Percentiles rank a stretch among this genome's conserved stretches.
phyloP scores from a whole-genome alignment of 345 rosid species.

The Lagerstroemia speciosa region DNA sequence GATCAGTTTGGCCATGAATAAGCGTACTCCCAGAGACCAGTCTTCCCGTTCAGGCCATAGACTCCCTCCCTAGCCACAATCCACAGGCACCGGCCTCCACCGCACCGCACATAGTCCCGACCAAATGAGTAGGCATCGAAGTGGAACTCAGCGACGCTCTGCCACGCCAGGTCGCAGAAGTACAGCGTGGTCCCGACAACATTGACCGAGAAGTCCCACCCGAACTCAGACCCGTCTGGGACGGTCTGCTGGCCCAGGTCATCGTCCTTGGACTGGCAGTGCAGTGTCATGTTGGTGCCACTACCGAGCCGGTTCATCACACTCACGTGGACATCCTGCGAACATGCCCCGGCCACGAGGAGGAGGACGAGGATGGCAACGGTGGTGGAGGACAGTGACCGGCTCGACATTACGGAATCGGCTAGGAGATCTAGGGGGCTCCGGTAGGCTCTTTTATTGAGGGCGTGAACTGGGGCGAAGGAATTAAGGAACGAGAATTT shows the following conservation, averaged over 20 bases:
- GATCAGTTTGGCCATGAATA: conserved; percentile 32
- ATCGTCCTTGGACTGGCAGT: conserved; percentile 47
- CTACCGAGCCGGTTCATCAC: conserved; percentile 34
- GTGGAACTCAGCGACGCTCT: conserved; percentile 18
- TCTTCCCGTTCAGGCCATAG: conserved; percentile 28
- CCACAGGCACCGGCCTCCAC: conserved; percentile 29
- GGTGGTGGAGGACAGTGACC: background rate
- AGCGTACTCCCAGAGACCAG: conserved; percentile 46
- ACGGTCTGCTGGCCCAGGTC: conserved; percentile 42
- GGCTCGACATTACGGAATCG: background rate
- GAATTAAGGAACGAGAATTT: background rate
- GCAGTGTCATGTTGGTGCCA: conserved; percentile 35
- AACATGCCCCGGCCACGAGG: conserved; percentile 10
- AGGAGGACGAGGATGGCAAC: conserved; percentile 8
- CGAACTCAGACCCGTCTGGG: conserved; percentile 29
- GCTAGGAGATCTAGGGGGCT: background rate
- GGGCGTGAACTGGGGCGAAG: background rate
- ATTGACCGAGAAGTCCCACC: conserved; percentile 40
- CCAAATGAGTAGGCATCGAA: conserved; percentile 28
- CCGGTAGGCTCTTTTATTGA: no score
- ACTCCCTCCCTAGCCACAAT: conserved; percentile 35
- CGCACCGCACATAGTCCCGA: conserved; percentile 30
- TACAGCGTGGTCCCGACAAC: conserved; percentile 31
- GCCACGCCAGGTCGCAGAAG: conserved; percentile 43
- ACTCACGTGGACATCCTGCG: conserved; percentile 23